Percentiles rank a stretch among this genome's conserved stretches.
Evolutionary conservation across 768 basidiomycete genomes (phyloP).

Genomic region (Mycena maculata): DNA sequence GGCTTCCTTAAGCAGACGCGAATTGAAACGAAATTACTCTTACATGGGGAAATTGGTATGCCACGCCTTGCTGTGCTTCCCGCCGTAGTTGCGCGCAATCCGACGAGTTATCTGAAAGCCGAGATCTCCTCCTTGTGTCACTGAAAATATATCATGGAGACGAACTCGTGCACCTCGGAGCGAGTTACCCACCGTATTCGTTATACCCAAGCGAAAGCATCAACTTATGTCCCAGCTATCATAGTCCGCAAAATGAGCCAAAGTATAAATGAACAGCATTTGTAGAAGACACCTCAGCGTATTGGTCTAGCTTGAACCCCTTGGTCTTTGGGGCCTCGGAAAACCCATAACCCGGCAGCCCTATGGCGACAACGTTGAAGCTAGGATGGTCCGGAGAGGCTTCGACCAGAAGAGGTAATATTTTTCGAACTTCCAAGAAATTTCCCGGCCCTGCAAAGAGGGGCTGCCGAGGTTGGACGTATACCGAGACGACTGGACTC

Average conservation of each 20-base stretch:
- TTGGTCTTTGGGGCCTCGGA: slow-evolving; percentile 65
- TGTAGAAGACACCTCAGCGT: slow-evolving; percentile 57
- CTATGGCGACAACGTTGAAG: slow-evolving; percentile 71
- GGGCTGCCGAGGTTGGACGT: no score
- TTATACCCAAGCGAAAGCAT: slow-evolving; percentile 52
- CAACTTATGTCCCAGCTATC: slow-evolving; percentile 44
- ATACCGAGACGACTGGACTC: slow-evolving; percentile 21
- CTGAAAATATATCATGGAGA: slow-evolving; percentile 33
- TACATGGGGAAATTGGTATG: slow-evolving; percentile 55
- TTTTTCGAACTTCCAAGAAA: slow-evolving; percentile 67
- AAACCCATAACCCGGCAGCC: slow-evolving; percentile 72
- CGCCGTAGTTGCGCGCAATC: slow-evolving; percentile 46
- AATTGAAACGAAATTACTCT: background rate
- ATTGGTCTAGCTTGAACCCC: slow-evolving; percentile 63
- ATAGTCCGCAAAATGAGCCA: background rate
- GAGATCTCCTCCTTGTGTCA: slow-evolving; percentile 58
- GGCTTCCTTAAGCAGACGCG: background rate
- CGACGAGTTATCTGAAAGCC: slow-evolving; percentile 51
- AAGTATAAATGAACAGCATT: slow-evolving; percentile 30
- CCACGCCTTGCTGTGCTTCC: slow-evolving; percentile 55
- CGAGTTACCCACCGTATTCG: slow-evolving; percentile 44
- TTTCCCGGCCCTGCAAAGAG: slow-evolving; percentile 68
- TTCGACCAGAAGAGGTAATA: slow-evolving; percentile 63
- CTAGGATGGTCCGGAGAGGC: slow-evolving; percentile 58
- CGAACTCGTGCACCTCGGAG: background rate